A percentile compares a stretch with the other conserved stretches of the same genome.
Conservation (phyloP, 345 rosid genomes). For the Murraya paniculata region DNA sequence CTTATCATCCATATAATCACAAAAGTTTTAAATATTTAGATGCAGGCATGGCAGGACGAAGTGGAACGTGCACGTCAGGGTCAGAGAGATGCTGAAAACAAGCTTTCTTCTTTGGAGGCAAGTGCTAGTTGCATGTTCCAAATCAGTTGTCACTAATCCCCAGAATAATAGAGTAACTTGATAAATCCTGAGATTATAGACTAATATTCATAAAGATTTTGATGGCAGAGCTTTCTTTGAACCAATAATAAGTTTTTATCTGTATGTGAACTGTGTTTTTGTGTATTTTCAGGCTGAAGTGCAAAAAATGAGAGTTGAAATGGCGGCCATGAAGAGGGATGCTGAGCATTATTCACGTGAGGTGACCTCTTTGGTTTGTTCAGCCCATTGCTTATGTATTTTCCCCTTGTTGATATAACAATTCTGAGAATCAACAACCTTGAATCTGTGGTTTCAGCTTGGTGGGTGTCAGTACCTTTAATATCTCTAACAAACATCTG, state of each 20-base stretch:
- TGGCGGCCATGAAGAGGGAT: conserved; percentile 99
- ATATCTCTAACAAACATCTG: background rate
- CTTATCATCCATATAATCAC: background rate
- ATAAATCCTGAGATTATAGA: background rate
- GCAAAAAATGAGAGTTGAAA: conserved; percentile 95
- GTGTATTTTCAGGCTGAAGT: conserved; percentile 70
- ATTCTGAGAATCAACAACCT: background rate
- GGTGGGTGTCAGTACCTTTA: background rate
- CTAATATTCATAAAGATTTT: conserved; percentile 1
- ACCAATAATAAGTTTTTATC: background rate
- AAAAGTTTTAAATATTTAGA: conserved; percentile 32
- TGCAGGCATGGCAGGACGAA: conserved; percentile 98
- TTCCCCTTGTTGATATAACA: background rate
- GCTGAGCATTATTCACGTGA: conserved; percentile 99
- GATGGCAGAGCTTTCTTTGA: background rate
- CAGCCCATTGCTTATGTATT: conserved; percentile 9
- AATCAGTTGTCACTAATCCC: background rate
- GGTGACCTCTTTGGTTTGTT: conserved; percentile 43
- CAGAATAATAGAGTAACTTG: background rate
- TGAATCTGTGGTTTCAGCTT: background rate
- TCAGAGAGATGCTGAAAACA: conserved; percentile 96
- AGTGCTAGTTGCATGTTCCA: conserved; percentile 21
- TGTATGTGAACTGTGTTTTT: background rate
- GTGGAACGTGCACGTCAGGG: conserved; percentile 92
- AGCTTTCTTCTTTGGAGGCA: conserved; percentile 86